A percentile compares a stretch with the other conserved stretches of the same genome.
Conservation (phyloP, 2,329 filamentous ascomycete species). For the Aschersonia sp. region DNA sequence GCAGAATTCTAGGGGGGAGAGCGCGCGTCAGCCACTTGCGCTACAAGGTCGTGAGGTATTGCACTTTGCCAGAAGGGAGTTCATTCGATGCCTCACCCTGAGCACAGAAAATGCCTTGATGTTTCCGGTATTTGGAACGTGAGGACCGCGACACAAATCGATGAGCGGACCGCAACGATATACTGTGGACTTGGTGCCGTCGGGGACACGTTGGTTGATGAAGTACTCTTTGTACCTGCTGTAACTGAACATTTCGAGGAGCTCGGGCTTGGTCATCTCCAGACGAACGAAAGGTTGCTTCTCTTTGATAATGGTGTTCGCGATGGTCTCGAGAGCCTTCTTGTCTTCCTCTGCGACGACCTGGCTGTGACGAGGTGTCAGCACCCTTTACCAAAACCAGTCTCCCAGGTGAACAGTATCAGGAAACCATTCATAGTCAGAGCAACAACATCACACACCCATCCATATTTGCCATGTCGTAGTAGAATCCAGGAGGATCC, state of each 20-base stretch:
- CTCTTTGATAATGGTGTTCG: slow-evolving; percentile 80
- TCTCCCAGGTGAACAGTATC: neutral
- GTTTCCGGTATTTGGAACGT: slow-evolving; percentile 80
- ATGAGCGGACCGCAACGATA: slow-evolving; percentile 90
- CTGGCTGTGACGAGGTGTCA: slow-evolving; percentile 39
- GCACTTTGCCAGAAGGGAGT: neutral
- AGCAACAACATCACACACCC: slow-evolving; percentile 10
- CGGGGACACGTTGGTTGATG: slow-evolving; percentile 56
- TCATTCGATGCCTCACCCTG: slow-evolving; percentile 34
- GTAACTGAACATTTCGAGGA: slow-evolving; percentile 90
- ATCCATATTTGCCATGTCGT: slow-evolving; percentile 66
- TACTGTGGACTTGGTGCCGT: slow-evolving; percentile 83
- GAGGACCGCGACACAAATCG: slow-evolving; percentile 88
- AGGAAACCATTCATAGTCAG: neutral
- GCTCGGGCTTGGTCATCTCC: slow-evolving; percentile 75
- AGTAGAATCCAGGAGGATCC: slow-evolving; percentile 72
- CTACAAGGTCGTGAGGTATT: no score
- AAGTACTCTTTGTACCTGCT: slow-evolving; percentile 99
- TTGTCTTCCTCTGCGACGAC: slow-evolving; percentile 66
- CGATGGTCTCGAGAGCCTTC: slow-evolving; percentile 70
- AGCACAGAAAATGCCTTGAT: slow-evolving; percentile 93
- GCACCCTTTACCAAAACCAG: slow-evolving; percentile 1
- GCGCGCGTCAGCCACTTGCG: slow-evolving; percentile 6
- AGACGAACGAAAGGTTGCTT: slow-evolving; percentile 91
- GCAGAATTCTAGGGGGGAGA: slow-evolving; percentile 40